Percentiles rank a stretch among this genome's conserved stretches.
These are phyloP conservation scores for Amniculicola lignicola DNA, from an alignment of 495 filamentous ascomycete species.

Conservation along the genomic window DNA sequence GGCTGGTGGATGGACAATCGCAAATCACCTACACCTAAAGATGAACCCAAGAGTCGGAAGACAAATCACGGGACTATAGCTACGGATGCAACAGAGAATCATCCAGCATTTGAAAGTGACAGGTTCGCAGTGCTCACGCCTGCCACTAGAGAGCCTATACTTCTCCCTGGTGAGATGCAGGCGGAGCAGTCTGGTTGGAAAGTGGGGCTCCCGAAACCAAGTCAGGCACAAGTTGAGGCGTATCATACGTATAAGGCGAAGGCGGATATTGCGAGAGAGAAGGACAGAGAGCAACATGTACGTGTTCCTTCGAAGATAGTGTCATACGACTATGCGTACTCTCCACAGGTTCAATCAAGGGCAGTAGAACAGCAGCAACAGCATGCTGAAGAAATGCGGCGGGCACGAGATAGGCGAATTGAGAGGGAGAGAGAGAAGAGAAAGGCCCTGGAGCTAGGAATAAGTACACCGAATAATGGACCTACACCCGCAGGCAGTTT, in stretches of 20 bases:
- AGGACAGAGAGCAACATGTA: conserved; percentile 10
- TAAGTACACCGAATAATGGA: conserved; percentile 13
- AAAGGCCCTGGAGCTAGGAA: conserved; percentile 1
- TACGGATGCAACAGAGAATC: conserved; percentile 19
- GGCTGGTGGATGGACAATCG: conserved; percentile 7
- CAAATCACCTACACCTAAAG: conserved; percentile 6
- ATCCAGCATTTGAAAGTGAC: conserved; percentile 31
- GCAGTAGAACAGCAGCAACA: too few relatives aligned
- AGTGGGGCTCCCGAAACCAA: conserved; percentile 14
- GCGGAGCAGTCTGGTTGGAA: neutral
- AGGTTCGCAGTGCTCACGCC: conserved; percentile 30
- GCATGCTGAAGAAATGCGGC: too few relatives aligned
- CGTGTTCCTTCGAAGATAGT: conserved; percentile 11
- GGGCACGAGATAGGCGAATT: too few relatives aligned
- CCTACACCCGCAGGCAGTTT: conserved; percentile 14
- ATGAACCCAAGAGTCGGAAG: conserved; percentile 17
- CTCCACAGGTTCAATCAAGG: too few relatives aligned
- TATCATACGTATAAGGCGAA: conserved; percentile 27
- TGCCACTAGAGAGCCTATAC: conserved; percentile 24
- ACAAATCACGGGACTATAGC: conserved; percentile 19
- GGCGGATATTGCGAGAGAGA: conserved; percentile 12
- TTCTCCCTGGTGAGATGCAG: neutral
- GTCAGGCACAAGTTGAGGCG: conserved; percentile 21
- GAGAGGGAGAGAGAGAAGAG: too few relatives aligned
- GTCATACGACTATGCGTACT: conserved; percentile 26